Conservation (phyloP, 768 basidiomycete species). For the Boletus rubroflammeus region DNA sequence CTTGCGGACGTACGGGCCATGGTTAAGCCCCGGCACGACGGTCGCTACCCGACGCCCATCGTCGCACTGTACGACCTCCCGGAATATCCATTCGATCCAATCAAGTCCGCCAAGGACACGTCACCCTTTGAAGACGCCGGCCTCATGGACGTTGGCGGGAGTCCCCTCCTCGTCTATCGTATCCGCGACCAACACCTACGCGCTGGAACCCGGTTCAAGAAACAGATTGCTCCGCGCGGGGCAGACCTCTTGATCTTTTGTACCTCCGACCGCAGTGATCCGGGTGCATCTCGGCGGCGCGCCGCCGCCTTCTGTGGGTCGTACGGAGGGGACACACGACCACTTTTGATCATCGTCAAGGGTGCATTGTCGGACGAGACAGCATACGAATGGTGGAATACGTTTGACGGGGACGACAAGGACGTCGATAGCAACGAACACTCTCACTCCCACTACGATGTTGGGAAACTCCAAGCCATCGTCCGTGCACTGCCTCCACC, state of each 20-base stretch:
- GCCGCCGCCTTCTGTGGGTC: conserved; percentile 18
- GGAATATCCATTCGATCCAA: conserved; percentile 1
- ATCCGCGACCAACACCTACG: conserved; percentile 22
- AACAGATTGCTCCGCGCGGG: conserved; percentile 17
- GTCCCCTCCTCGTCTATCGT: conserved; percentile 15
- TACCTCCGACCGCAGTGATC: conserved; percentile 6
- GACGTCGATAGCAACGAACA: background rate
- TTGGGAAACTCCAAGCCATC: conserved; percentile 16
- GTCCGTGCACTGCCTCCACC: conserved; percentile 21
- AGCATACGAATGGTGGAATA: conserved; percentile 23
- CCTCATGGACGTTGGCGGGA: conserved; percentile 20
- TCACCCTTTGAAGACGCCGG: conserved; percentile 19
- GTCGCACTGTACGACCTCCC: conserved; percentile 24
- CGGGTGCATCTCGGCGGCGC: conserved; percentile 5
- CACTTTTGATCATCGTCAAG: conserved; percentile 23
- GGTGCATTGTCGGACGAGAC: conserved; percentile 18
- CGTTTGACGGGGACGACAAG: conserved; percentile 5
- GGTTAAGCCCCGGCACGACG: conserved; percentile 11
- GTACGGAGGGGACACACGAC: conserved; percentile 27
- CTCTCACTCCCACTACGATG: background rate
- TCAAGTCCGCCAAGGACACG: conserved; percentile 9
- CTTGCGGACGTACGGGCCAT: conserved; percentile 26
- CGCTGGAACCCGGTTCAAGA: conserved; percentile 24
- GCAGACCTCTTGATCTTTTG: conserved; percentile 28
- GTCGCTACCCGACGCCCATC: conserved; percentile 11